Conservation (phyloP, 495 filamentous ascomycete species). For the Penicilliopsis zonata region DNA sequence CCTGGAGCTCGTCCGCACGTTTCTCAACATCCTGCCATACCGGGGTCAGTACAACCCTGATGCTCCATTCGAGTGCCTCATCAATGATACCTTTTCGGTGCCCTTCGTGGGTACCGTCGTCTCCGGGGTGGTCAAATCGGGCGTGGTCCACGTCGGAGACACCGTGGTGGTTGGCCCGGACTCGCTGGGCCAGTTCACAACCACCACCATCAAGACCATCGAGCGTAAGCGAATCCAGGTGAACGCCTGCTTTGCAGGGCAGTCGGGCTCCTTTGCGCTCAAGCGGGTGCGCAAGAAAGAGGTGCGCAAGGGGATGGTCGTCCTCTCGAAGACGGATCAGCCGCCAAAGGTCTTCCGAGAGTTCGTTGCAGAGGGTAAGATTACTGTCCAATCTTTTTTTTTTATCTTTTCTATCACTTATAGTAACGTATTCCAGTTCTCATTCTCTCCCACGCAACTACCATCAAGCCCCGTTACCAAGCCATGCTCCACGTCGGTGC, state of each 20-base stretch:
- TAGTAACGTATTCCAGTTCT: constrained; percentile 44
- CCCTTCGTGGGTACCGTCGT: constrained; percentile 96
- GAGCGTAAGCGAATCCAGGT: constrained; percentile 91
- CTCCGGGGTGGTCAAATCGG: constrained; percentile 76
- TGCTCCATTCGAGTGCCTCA: constrained; percentile 85
- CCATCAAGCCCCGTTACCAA: constrained; percentile 95
- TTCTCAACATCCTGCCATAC: constrained; percentile 91
- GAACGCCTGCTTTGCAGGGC: constrained; percentile 79
- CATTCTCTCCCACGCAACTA: constrained; percentile 94
- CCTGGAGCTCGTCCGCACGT: constrained; percentile 69
- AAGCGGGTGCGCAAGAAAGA: constrained; percentile 81
- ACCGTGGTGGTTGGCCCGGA: constrained; percentile 84
- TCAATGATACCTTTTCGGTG: constrained; percentile 98
- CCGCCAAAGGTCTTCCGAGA: constrained; percentile 74
- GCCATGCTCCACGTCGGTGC: constrained; percentile 97
- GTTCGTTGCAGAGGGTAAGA: constrained; percentile 79
- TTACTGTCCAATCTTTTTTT: constrained; percentile 1
- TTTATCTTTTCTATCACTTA: constrained; percentile 6
- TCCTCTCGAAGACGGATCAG: constrained; percentile 69
- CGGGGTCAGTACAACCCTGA: constrained; percentile 86
- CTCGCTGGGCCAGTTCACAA: constrained; percentile 80
- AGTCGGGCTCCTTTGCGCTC: constrained; percentile 85
- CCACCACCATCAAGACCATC: constrained; percentile 83
- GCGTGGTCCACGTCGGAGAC: constrained; percentile 83
- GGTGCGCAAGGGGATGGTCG: constrained; percentile 97